phyloP scores from a whole-genome alignment of 2,329 filamentous ascomycete genomes.

The Cytospora paraplurivora region DNA sequence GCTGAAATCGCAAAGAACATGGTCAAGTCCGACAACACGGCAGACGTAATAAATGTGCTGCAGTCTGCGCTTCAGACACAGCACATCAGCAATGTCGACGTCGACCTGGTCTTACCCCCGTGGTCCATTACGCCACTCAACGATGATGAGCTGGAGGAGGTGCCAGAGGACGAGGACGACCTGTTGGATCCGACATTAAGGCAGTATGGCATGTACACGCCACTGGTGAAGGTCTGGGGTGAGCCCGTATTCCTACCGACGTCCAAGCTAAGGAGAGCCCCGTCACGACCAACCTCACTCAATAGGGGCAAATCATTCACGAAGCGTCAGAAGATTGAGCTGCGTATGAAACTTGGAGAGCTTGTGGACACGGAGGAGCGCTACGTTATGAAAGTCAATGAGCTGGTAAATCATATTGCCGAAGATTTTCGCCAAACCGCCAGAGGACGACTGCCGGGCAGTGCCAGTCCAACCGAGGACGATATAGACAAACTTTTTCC shows the following conservation, averaged over 20 bases:
- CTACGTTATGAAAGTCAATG: slow-evolving; percentile 86
- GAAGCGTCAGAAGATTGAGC: slow-evolving; percentile 77
- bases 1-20: slow-evolving; percentile 86
- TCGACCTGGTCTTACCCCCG: slow-evolving; percentile 83
- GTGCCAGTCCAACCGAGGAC: slow-evolving; percentile 70
- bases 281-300: slow-evolving; percentile 80
- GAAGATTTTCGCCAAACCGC: slow-evolving; percentile 76
- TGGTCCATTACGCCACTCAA: slow-evolving; percentile 71
- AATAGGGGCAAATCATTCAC: slow-evolving; percentile 78
- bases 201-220: slow-evolving; percentile 77
- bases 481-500: slow-evolving; percentile 81
- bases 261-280: slow-evolving; percentile 78
- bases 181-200: slow-evolving; percentile 63
- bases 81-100: slow-evolving; percentile 79
- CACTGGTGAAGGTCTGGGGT: slow-evolving; percentile 77
- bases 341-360: slow-evolving; percentile 87
- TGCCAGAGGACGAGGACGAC: slow-evolving; percentile 65
- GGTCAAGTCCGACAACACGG: slow-evolving; percentile 75
- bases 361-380: slow-evolving; percentile 91
- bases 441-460: slow-evolving; percentile 57
- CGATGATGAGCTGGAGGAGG: slow-evolving; percentile 60
- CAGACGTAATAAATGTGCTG: slow-evolving; percentile 72
- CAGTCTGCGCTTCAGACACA: slow-evolving; percentile 78
- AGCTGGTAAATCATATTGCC: slow-evolving; percentile 79
- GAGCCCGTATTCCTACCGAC: slow-evolving; percentile 86